Evolutionary conservation across 2,329 filamentous ascomycete genomes (phyloP), one percentile per base, ranked within the genome.

Genomic region (Pseudocercospora fijiensis): DNA sequence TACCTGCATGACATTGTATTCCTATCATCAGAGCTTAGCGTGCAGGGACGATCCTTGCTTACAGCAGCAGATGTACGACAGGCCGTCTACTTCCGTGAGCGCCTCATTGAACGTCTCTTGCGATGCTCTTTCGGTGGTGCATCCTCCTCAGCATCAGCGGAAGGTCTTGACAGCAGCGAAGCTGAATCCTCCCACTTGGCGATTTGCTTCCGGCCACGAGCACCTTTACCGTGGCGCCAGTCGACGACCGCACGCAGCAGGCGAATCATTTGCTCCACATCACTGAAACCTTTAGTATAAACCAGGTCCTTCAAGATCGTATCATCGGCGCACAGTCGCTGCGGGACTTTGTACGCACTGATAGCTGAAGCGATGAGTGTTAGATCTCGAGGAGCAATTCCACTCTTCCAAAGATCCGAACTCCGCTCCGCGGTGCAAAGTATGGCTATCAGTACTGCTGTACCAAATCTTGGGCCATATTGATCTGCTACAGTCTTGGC

Each of bases 181-280:
- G 37, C 37, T 18, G 37, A 41, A 7, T 41, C 37, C 2, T 41
- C 8, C 37, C 37, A 41, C 8, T 41, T 41, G 37, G 16, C 37
- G 16, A 4, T 49, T 16, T 49, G 18, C 9, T 49, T 20, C 5
- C 45, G 45, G 18, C n/a, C 18, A 30, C 58, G 20, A 18, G 61
- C 56, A 2, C 61, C 56, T 22, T 58, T 60, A 7, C 52, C 57
- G 18, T 60, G 62, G 16, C 62, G 22, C 26, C 26, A 57, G 26
- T 64, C 30, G 2, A 64, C 51, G 16, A 64, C 27, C 8, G 51
- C 62, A 45, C 62, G 47, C 41, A 64, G 24, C 62, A 64, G 45
- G 20, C 57, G 47, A 20, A 64, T 60, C 58, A 60, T 64, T 45
- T 60, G 62, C 52, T 60, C 57, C 18, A 60, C 37, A 22, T 60